Evolutionary conservation across 768 basidiomycete genomes (phyloP).

Genomic region (Cystofilobasidium capitatum): DNA sequence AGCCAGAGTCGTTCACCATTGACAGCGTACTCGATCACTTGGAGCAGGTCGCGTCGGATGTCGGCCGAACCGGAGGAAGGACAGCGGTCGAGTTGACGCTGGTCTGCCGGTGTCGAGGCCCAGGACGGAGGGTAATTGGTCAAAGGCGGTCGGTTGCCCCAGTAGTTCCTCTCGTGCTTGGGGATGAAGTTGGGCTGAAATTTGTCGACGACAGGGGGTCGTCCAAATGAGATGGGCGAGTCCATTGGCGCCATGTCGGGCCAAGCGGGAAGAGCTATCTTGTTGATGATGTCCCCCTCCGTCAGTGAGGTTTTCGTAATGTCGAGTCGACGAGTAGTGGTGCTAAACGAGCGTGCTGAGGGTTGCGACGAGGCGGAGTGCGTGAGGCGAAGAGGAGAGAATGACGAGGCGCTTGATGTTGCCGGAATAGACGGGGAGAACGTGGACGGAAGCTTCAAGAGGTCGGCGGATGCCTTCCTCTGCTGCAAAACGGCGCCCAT

Average conservation of each 20-base stretch:
- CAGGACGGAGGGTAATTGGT: neutral
- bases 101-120: neutral
- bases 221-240: neutral
- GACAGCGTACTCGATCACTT: neutral
- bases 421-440: neutral
- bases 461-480: neutral
- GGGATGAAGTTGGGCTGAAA: neutral
- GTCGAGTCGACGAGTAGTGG: neutral
- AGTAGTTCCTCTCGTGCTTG: conserved; percentile 1
- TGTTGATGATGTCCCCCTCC: no score
- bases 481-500: conserved; percentile 13
- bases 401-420: neutral
- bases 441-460: neutral
- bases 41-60: conserved; percentile 6
- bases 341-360: no score
- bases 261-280: no score
- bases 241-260: no score
- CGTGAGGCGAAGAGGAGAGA: neutral
- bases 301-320: no score
- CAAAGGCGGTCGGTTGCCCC: neutral
- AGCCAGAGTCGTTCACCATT: neutral
- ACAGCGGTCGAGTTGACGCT: neutral
- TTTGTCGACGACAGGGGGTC: no score
- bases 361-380: neutral
- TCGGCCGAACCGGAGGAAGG: neutral